Conservation (phyloP, 164 flowering plant species). For the Piper betle region DNA sequence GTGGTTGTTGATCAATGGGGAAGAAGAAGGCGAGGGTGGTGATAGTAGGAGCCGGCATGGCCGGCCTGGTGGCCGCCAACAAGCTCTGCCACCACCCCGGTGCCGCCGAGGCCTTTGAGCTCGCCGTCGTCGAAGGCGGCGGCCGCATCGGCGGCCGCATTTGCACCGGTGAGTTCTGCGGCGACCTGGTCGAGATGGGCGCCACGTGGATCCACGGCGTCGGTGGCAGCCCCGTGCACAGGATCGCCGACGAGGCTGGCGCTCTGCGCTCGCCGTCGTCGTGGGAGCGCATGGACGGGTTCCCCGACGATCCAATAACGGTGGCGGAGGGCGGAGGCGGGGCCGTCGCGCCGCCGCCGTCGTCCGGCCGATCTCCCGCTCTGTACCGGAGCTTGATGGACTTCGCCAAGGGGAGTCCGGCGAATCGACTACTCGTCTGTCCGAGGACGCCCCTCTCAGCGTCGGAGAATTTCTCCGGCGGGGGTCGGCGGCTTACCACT, state of each 20-base stretch:
- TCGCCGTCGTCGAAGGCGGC: conserved; percentile 74
- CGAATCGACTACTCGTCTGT: background rate
- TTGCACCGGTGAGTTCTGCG: conserved; percentile 55
- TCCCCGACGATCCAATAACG: conserved; percentile 29
- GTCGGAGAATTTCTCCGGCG: conserved; percentile 53
- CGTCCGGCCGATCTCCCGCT: conserved; percentile 37
- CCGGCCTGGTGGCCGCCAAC: conserved; percentile 85
- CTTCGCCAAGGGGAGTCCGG: conserved; percentile 42
- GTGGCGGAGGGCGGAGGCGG: conserved; percentile 19
- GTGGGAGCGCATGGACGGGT: conserved; percentile 89
- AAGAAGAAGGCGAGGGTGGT: conserved; percentile 65
- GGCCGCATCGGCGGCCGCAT: conserved; percentile 82
- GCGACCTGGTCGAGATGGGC: conserved; percentile 77
- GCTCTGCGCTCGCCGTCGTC: conserved; percentile 53
- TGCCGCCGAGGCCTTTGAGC: conserved; percentile 38
- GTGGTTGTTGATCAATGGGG: conserved; percentile 30
- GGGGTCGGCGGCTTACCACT: conserved; percentile 33
- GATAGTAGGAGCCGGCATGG: too few species aligned
- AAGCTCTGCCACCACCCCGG: conserved; percentile 41
- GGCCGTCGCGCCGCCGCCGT: conserved; percentile 21
- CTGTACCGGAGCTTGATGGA: conserved; percentile 59
- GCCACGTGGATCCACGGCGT: conserved; percentile 99
- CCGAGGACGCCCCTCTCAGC: conserved; percentile 19
- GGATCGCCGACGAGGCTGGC: conserved; percentile 47
- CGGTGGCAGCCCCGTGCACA: conserved; percentile 72